These are phyloP conservation scores for Nepenthes mirabilis DNA, from an alignment of 148 eudicot genomes.

Conservation along the genomic window DNA sequence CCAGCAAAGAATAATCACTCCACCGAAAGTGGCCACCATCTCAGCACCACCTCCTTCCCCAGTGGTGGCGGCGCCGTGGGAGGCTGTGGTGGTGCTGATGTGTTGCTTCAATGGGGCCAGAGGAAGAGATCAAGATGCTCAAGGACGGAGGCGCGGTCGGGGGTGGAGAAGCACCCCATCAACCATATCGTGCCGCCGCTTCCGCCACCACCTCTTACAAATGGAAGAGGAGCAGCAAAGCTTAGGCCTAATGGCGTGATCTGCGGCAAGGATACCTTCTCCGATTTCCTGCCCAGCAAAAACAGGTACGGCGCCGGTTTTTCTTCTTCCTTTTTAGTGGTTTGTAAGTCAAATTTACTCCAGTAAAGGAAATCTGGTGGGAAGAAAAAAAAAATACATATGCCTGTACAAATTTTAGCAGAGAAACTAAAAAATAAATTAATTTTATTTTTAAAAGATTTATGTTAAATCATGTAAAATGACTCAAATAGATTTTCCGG, in stretches of 20 bases:
- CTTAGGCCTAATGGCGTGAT: constrained; percentile 6
- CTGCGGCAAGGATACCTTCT: constrained; percentile 2
- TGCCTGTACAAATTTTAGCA: too few relatives aligned
- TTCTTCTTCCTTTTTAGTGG: not conserved
- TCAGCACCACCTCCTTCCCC: not conserved
- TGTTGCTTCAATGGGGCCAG: constrained; percentile 33
- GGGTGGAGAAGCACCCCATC: constrained; percentile 2
- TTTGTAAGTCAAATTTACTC: too few relatives aligned
- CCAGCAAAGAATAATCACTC: not conserved
- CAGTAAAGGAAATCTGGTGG: too few relatives aligned
- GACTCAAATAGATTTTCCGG: too few relatives aligned
- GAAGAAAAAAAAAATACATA: too few relatives aligned
- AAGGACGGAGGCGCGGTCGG: constrained; percentile 14
- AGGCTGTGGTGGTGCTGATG: constrained; percentile 17
- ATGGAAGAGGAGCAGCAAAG: constrained; percentile 5
- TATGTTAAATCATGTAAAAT: too few relatives aligned
- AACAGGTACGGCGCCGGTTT: not conserved
- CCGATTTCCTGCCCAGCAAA: not conserved
- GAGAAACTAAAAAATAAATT: too few relatives aligned
- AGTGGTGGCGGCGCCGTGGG: not conserved
- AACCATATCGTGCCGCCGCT: constrained; percentile 10
- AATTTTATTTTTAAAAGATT: too few relatives aligned
- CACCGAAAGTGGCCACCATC: not conserved
- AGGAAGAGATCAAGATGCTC: constrained; percentile 31
- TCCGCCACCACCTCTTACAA: constrained; percentile 1